Conservation (phyloP, 2,329 filamentous ascomycete species). For the Xylaria sp. region DNA sequence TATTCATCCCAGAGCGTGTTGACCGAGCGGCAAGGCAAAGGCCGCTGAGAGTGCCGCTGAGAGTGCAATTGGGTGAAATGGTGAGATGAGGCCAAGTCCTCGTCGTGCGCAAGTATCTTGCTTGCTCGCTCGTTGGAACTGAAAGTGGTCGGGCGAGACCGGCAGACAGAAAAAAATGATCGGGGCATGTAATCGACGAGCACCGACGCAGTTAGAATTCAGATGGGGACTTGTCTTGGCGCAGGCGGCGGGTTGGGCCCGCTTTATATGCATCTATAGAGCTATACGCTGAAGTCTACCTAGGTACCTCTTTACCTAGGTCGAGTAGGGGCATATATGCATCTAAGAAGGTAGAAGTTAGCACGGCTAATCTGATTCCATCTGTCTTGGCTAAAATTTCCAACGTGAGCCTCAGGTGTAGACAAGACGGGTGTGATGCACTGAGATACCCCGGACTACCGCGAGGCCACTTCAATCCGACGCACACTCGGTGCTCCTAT, state of each 20-base stretch:
- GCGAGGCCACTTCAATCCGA: neutral
- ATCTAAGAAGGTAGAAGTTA: neutral
- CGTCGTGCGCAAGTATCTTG: conserved; percentile 30
- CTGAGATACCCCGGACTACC: too few relatives aligned
- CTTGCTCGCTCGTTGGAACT: conserved; percentile 1
- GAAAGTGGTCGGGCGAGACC: conserved; percentile 32
- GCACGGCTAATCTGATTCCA: neutral
- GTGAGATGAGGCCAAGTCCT: conserved; percentile 16
- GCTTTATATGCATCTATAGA: neutral
- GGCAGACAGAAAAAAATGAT: conserved; percentile 38
- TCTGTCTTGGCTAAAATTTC: conserved; percentile 18
- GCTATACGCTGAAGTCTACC: neutral
- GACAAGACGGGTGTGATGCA: too few relatives aligned
- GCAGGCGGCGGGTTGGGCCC: neutral
- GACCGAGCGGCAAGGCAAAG: conserved; percentile 16
- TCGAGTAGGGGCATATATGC: neutral
- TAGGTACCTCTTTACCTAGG: too few relatives aligned
- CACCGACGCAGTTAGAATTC: neutral
- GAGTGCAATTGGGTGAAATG: conserved; percentile 31
- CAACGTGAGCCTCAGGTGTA: neutral
- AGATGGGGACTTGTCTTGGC: neutral
- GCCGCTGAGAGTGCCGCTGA: conserved; percentile 28
- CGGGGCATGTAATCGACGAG: conserved; percentile 14
- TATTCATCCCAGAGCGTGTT: conserved; percentile 41
- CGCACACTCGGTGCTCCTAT: neutral